Evolutionary conservation across 139 green algal genomes (phyloP).

Genomic region (Chlorella sp.): DNA sequence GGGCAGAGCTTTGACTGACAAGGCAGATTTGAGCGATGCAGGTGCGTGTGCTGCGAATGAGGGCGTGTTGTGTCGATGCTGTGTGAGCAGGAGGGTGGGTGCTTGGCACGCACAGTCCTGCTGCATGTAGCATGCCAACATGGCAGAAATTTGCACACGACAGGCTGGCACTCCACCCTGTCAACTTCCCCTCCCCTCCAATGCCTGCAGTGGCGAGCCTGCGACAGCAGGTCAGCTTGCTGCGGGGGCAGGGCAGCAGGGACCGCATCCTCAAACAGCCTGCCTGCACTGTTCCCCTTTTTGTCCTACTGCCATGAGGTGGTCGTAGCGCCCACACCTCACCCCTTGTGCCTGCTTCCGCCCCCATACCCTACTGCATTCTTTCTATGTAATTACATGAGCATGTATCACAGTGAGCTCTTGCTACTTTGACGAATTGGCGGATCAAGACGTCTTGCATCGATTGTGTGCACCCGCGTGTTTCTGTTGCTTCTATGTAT

Average conservation of each 20-base stretch:
- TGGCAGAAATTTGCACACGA: not conserved
- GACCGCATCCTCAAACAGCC: constrained; percentile 17
- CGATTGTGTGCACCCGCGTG: no score
- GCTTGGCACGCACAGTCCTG: not conserved
- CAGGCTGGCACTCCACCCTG: not conserved
- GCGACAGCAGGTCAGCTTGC: constrained; percentile 25
- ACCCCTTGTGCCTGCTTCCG: no score
- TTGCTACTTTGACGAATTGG: no score
- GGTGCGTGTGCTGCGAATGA: not conserved
- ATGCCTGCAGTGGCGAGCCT: constrained; percentile 20
- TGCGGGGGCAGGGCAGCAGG: not conserved
- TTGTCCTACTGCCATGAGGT: no score
- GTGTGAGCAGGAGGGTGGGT: not conserved
- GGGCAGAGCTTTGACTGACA: not conserved
- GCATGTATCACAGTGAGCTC: no score
- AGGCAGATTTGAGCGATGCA: constrained; percentile 1
- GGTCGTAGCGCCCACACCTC: no score
- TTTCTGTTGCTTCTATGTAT: no score
- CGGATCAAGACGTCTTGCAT: no score
- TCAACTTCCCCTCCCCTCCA: not conserved
- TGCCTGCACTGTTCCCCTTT: no score
- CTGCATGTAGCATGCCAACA: not conserved
- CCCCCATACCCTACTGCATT: no score
- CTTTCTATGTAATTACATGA: no score
- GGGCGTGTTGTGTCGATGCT: not conserved